phyloP scores from a whole-genome alignment of 2,329 filamentous ascomycete species.

The Didymella sp. region DNA sequence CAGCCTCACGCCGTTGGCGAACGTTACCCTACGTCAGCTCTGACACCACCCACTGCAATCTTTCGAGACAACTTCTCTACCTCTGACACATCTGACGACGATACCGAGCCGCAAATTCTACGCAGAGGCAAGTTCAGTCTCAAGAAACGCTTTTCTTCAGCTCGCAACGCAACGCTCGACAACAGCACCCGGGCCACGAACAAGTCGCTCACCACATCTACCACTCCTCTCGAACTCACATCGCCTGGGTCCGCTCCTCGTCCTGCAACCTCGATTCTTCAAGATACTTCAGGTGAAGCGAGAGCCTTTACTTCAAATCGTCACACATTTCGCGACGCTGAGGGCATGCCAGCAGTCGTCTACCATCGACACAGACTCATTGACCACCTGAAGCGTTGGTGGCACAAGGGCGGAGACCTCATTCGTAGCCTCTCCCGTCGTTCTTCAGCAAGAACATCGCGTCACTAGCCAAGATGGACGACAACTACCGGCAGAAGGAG shows the following conservation, averaged over 20 bases:
- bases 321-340: conserved; percentile 35
- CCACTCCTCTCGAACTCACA: conserved; percentile 22
- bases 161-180: conserved; percentile 25
- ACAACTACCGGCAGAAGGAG: neutral
- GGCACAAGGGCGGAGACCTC: conserved; percentile 31
- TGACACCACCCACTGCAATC: conserved; percentile 51
- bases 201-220: conserved; percentile 8
- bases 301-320: conserved; percentile 29
- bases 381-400: conserved; percentile 30
- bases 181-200: conserved; percentile 20
- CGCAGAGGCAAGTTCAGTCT: conserved; percentile 34
- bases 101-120: conserved; percentile 26
- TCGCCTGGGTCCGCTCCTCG: conserved; percentile 22
- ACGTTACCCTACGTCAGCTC: conserved; percentile 57
- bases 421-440: conserved; percentile 25
- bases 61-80: conserved; percentile 35
- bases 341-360: conserved; percentile 32
- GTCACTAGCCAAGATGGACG: neutral
- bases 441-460: neutral
- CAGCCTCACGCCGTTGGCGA: conserved; percentile 53
- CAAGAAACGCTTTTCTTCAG: conserved; percentile 34
- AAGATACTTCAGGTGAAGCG: conserved; percentile 30
- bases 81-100: conserved; percentile 40
- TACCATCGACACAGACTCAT: conserved; percentile 34
- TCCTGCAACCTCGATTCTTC: conserved; percentile 24